Evolutionary conservation across 2,329 filamentous ascomycete species (phyloP), one percentile per base, ranked within the genome.

Genomic region (Arthrinium phaeospermum): DNA sequence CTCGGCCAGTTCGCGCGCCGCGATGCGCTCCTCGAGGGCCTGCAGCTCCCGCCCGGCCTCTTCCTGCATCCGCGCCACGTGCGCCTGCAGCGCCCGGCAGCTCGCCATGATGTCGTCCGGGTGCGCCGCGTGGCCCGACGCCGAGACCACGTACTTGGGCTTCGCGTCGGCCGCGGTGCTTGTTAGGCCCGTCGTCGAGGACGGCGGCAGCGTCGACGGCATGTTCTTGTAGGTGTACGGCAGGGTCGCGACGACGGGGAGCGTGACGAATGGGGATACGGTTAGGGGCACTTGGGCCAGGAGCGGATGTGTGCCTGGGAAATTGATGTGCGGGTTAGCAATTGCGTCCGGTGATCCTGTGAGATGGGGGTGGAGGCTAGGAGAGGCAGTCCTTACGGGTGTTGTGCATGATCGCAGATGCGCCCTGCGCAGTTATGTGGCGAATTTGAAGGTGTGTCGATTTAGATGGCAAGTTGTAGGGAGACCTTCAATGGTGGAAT

Each of bases 161-260:
- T 90, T 92, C n/a, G 83, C 75, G 78, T 83, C 73, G 37, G 82
- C 79, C 27, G 82, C 73, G 19, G 81, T 81, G 57, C n/a, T 41
- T 0, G 22, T 10, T 27, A 88, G 84, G 72, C 88, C 87, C 10
- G 91, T 89, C 46, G 90, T 87, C 41, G 41, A 68, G 1, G 93
- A 93, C 1, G 91, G 91, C 0, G 96, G 96, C 0, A 98, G 90
- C 2, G 94, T 93, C 0, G 94, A 96, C 0, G 96, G 94, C 80
- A 98, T 92, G 14, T 91, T 89, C 81, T 95, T 96, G 88, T 98
- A 98, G 77, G 94, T 97, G 86, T 98, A 98, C 34, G 96, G 96
- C 10, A 99, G 90, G 0, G 95, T 98, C 27, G 95, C 93, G 37
- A 96, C 93, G 44, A 94, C 92, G 14, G 96, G 96, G 45, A 99